phyloP scores from a whole-genome alignment of 148 eudicot genomes.

The Cornus florida region DNA sequence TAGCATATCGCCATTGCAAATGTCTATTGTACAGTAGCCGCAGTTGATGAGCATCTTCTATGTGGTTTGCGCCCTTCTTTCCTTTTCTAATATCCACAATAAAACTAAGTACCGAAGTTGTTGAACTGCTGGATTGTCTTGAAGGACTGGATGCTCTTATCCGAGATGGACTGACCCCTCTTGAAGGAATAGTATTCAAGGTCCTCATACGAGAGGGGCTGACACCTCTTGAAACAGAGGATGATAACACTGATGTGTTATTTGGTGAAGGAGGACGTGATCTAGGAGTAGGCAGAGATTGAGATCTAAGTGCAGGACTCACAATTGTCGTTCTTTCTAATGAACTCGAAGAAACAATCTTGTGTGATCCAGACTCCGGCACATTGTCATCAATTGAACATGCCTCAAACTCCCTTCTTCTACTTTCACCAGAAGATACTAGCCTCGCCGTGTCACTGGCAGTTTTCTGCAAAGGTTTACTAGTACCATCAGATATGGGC shows the following conservation, averaged over 20 bases:
- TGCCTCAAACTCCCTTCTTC: constrained; percentile 28
- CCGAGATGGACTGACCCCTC: constrained; percentile 70
- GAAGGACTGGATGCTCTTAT: constrained; percentile 75
- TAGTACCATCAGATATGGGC: constrained; percentile 53
- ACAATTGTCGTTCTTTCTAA: constrained; percentile 41
- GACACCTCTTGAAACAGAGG: constrained; percentile 42
- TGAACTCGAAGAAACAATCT: constrained; percentile 32
- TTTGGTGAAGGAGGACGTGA: constrained; percentile 66
- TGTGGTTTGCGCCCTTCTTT: constrained; percentile 60
- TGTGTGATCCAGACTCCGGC: constrained; percentile 35
- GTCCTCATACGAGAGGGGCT: constrained; percentile 54
- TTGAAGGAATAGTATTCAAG: constrained; percentile 38
- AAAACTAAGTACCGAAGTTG: constrained; percentile 89
- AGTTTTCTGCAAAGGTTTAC: constrained; percentile 52
- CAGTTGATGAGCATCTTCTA: constrained; percentile 89
- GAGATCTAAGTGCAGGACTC: constrained; percentile 44
- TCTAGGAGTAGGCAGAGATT: constrained; percentile 43
- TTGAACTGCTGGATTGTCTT: constrained; percentile 51
- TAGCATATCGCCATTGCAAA: constrained; percentile 89
- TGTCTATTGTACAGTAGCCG: constrained; percentile 76
- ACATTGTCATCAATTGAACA: constrained; percentile 45
- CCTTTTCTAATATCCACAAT: constrained; percentile 83
- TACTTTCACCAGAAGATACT: constrained; percentile 35
- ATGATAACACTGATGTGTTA: constrained; percentile 25
- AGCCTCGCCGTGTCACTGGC: constrained; percentile 45